Percentiles rank a stretch among this genome's conserved stretches.
Evolutionary conservation across 139 green algal genomes (phyloP).

Genomic region (Gonium pectorale): DNA sequence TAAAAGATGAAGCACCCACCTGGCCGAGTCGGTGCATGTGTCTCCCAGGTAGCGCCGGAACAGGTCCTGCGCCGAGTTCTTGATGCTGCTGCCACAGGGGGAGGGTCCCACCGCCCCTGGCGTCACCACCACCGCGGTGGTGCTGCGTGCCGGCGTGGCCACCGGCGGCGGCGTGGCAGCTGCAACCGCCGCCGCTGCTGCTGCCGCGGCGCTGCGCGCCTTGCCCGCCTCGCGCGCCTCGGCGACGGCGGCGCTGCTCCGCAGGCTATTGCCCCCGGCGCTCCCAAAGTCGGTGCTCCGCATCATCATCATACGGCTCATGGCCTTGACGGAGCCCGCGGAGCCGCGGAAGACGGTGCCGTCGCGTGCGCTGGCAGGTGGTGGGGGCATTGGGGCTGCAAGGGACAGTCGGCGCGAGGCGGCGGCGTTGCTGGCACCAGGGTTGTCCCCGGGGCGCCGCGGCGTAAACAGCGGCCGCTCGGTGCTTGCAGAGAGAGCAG

Average conservation of each 20-base stretch:
- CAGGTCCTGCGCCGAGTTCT: slow-evolving; percentile 34
- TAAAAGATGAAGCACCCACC: no score
- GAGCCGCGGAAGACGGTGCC: not conserved
- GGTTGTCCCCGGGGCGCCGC: not conserved
- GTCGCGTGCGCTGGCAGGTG: slow-evolving; percentile 2
- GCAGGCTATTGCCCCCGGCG: no score
- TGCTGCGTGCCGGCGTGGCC: no score
- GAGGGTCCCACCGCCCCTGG: no score
- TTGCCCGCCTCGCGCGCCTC: not conserved
- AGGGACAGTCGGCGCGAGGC: not conserved
- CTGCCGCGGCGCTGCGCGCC: not conserved
- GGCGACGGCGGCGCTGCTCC: no score
- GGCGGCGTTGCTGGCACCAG: not conserved
- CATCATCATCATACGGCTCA: not conserved
- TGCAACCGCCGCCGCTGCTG: not conserved
- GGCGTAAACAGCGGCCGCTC: slow-evolving; percentile 2
- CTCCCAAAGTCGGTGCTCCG: slow-evolving; percentile 36
- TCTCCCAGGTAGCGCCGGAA: slow-evolving; percentile 35
- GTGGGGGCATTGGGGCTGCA: no score
- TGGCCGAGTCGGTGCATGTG: not conserved
- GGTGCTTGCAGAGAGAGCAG: not conserved
- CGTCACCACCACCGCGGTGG: no score
- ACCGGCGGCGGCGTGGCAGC: no score
- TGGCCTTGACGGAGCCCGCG: not conserved
- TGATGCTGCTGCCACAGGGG: slow-evolving; percentile 6